phyloP scores from a whole-genome alignment of 2,329 filamentous ascomycete genomes.

The Cryoendolithus antarcticus region DNA sequence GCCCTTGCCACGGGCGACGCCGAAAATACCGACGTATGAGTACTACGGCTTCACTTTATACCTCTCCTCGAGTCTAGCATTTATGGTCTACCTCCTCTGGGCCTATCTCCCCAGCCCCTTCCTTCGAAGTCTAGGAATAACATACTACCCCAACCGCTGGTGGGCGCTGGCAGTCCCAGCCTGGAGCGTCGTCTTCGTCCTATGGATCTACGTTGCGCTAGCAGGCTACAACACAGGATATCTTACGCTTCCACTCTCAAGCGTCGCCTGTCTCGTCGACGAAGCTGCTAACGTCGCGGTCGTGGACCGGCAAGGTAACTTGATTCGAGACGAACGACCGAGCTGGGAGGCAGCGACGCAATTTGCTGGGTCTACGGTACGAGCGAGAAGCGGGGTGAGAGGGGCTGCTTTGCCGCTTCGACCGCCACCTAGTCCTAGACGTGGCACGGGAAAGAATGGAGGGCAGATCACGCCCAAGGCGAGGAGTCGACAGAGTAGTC shows the following conservation, averaged over 20 bases:
- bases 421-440: background rate
- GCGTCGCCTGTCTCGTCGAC: conserved; percentile 83
- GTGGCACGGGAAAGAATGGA: conserved; percentile 16
- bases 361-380: conserved; percentile 6
- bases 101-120: conserved; percentile 85
- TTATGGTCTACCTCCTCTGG: conserved; percentile 65
- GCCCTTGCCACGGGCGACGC: conserved; percentile 68
- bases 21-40: conserved; percentile 96
- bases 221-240: conserved; percentile 84
- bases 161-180: conserved; percentile 89
- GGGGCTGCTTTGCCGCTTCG: conserved; percentile 1
- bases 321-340: conserved; percentile 26
- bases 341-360: conserved; percentile 13
- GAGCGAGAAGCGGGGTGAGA: conserved; percentile 27
- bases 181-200: conserved; percentile 74
- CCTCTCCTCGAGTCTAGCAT: conserved; percentile 71
- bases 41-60: conserved; percentile 99
- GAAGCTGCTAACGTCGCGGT: conserved; percentile 76
- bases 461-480: conserved; percentile 16
- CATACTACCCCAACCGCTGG: conserved; percentile 96
- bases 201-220: conserved; percentile 90
- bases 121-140: conserved; percentile 81
- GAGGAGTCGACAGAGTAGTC: conserved; percentile 21
- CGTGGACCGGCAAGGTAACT: conserved; percentile 58
- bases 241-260: conserved; percentile 66